These are phyloP conservation scores for Bacidia gigantensis DNA, from an alignment of 495 filamentous ascomycete species.

Conservation along the genomic window DNA sequence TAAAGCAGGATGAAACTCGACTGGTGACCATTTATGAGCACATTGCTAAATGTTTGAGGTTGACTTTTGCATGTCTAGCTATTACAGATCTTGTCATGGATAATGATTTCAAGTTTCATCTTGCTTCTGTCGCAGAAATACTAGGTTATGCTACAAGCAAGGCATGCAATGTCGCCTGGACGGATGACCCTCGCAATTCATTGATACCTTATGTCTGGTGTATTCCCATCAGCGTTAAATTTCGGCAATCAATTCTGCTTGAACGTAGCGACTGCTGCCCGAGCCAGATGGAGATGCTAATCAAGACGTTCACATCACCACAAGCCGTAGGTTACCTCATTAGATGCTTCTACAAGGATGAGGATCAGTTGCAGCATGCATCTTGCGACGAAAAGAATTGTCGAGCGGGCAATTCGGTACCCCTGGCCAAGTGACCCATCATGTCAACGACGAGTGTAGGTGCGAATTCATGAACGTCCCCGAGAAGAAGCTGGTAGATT, in stretches of 20 bases:
- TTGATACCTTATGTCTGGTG: too few relatives aligned
- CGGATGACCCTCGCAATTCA: too few relatives aligned
- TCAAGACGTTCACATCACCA: not conserved
- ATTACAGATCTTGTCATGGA: too few relatives aligned
- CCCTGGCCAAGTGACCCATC: not conserved
- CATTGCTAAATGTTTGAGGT: conserved; percentile 1
- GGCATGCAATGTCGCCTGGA: too few relatives aligned
- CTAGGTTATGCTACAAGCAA: too few relatives aligned
- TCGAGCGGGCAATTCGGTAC: conserved; percentile 1
- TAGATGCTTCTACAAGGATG: conserved; percentile 8
- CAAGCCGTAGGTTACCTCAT: conserved; percentile 11
- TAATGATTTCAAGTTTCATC: too few relatives aligned
- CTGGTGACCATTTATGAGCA: conserved; percentile 1
- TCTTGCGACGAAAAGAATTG: conserved; percentile 1
- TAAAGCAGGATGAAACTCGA: not conserved
- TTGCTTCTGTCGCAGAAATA: too few relatives aligned
- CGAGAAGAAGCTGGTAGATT: conserved; percentile 5
- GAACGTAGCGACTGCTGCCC: too few relatives aligned
- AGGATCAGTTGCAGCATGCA: conserved; percentile 1
- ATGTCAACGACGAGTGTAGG: conserved; percentile 3
- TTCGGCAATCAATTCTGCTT: too few relatives aligned
- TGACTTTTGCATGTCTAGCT: too few relatives aligned
- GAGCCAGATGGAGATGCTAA: conserved; percentile 7
- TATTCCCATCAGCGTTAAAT: too few relatives aligned
- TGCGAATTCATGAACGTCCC: conserved; percentile 6